Percentiles rank a stretch among this genome's conserved stretches.
Evolutionary conservation across 345 rosid genomes (phyloP).

Genomic region (Euphorbia pulcherrima): DNA sequence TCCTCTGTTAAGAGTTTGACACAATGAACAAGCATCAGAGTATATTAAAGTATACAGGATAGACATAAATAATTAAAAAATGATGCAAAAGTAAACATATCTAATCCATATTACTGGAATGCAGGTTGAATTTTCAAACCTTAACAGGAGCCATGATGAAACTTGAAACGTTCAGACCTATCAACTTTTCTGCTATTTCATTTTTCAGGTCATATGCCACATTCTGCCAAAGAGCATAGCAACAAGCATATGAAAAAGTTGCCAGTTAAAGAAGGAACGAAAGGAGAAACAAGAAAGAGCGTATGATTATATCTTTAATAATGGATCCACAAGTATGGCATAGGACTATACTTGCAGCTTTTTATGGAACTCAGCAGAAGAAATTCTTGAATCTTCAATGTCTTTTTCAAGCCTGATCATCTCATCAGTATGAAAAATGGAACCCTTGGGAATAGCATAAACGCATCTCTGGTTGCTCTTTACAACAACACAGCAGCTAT

Average conservation of each 20-base stretch:
- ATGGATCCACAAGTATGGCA: neutral
- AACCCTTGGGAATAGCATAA: conserved; percentile 71
- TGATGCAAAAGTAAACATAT: neutral
- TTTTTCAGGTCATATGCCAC: conserved; percentile 63
- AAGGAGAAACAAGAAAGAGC: neutral
- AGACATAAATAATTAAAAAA: neutral
- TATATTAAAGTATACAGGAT: conserved; percentile 11
- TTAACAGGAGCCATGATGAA: conserved; percentile 82
- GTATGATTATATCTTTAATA: neutral
- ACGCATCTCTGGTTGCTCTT: conserved; percentile 84
- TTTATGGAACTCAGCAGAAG: conserved; percentile 47
- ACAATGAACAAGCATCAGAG: conserved; percentile 21
- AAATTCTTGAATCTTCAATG: conserved; percentile 55
- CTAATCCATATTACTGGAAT: neutral
- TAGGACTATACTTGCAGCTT: conserved; percentile 62
- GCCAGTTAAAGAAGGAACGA: conserved; percentile 11
- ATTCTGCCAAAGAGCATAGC: conserved; percentile 42
- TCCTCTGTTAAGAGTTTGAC: conserved; percentile 52
- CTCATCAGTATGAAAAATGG: conserved; percentile 58
- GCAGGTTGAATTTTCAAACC: conserved; percentile 45
- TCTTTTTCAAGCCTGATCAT: conserved; percentile 66
- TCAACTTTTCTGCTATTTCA: conserved; percentile 64
- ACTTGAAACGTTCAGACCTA: conserved; percentile 68
- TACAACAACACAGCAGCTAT: conserved; percentile 81
- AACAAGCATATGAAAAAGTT: conserved; percentile 11